phyloP scores from a whole-genome alignment of 352 stramenopile species.

The Phytophthora melonis region DNA sequence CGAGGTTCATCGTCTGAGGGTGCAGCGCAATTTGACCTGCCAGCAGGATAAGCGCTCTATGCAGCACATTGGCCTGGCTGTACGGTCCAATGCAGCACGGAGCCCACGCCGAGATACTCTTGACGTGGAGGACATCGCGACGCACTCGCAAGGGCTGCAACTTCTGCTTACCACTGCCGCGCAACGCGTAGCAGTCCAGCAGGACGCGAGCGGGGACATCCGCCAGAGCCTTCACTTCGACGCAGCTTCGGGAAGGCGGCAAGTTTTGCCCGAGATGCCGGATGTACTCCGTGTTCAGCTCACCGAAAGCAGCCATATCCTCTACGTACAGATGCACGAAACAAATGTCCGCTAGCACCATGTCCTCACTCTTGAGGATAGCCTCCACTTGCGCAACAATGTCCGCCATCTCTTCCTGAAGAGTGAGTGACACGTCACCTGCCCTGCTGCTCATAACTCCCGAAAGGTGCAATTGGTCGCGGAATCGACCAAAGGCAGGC shows the following conservation, averaged over 20 bases:
- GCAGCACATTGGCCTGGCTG: slow-evolving; percentile 96
- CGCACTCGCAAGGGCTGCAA: slow-evolving; percentile 61
- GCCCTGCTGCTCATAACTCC: slow-evolving; percentile 63
- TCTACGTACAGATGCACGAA: slow-evolving; percentile 98
- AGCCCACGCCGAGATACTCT: slow-evolving; percentile 97
- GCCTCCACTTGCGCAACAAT: slow-evolving; percentile 57
- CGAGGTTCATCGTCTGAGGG: slow-evolving; percentile 95
- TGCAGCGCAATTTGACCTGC: slow-evolving; percentile 98
- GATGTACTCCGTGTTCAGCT: slow-evolving; percentile 96
- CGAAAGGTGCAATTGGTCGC: slow-evolving; percentile 72
- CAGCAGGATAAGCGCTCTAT: slow-evolving; percentile 92
- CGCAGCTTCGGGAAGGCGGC: slow-evolving; percentile 89
- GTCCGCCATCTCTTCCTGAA: slow-evolving; percentile 74
- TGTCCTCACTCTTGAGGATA: slow-evolving; percentile 48
- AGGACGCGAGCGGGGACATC: slow-evolving; percentile 70
- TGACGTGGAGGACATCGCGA: slow-evolving; percentile 95
- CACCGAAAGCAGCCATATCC: slow-evolving; percentile 94
- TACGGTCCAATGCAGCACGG: slow-evolving; percentile 99
- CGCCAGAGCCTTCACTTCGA: slow-evolving; percentile 78
- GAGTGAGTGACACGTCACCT: slow-evolving; percentile 36
- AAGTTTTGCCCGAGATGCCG: slow-evolving; percentile 87
- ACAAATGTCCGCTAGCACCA: slow-evolving; percentile 91
- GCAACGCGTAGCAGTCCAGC: slow-evolving; percentile 92
- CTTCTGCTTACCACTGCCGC: slow-evolving; percentile 73
- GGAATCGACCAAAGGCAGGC: slow-evolving; percentile 52